These are phyloP conservation scores for Prunus yedoensis DNA, from an alignment of 331 rosid species.

Conservation along the genomic window DNA sequence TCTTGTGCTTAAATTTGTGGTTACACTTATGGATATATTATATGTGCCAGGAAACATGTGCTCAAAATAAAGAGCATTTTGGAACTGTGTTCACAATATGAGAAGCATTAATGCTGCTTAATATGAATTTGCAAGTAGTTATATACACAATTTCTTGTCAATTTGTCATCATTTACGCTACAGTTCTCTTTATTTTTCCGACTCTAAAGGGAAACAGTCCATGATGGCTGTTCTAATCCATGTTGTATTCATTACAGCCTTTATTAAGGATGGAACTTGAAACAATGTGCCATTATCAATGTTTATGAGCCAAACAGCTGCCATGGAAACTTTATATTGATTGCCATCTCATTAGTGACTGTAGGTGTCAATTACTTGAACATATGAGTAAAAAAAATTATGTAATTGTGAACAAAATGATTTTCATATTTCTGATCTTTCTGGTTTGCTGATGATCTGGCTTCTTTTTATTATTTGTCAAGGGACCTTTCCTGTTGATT, in stretches of 20 bases:
- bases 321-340: slow-evolving; percentile 1
- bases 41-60: not conserved
- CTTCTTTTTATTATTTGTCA: not conserved
- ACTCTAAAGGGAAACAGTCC: not conserved
- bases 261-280: not conserved
- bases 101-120: not conserved
- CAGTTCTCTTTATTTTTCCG: not conserved
- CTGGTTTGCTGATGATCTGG: too few species aligned
- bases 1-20: not conserved
- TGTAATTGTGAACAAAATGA: not conserved
- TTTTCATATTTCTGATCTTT: too few species aligned
- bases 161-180: not conserved
- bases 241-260: not conserved
- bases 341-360: not conserved
- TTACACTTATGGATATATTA: not conserved
- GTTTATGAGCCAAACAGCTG: not conserved
- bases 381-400: not conserved
- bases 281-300: not conserved
- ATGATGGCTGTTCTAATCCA: not conserved
- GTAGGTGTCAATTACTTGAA: not conserved
- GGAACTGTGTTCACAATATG: not conserved
- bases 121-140: slow-evolving; percentile 1
- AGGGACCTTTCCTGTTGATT: not conserved
- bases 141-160: slow-evolving; percentile 5
- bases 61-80: not conserved